Evolutionary conservation across 1,284 basidiomycete species (phyloP).

Genomic region (Phlebopus sp.): DNA sequence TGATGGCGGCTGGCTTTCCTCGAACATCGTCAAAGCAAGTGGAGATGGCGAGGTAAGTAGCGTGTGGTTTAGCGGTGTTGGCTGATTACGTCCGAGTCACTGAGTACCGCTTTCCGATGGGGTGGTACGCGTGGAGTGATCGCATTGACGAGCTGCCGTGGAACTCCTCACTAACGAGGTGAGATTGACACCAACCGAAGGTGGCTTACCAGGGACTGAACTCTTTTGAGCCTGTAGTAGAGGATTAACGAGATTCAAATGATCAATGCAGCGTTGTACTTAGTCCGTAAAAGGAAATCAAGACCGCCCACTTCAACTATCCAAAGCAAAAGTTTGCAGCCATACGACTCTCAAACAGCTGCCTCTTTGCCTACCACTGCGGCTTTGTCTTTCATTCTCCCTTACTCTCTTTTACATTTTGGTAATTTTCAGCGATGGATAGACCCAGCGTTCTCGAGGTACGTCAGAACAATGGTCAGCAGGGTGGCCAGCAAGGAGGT

Average conservation of each 20-base stretch:
- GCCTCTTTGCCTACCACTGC: conserved; percentile 1
- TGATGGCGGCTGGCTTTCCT: conserved; percentile 31
- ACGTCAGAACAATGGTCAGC: conserved; percentile 8
- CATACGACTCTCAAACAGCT: not conserved
- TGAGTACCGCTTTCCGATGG: not conserved
- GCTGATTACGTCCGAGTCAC: conserved; percentile 1
- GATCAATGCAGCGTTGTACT: not conserved
- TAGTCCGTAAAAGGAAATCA: conserved; percentile 15
- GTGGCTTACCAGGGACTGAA: no score
- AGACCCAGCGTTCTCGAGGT: not conserved
- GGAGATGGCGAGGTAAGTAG: conserved; percentile 1
- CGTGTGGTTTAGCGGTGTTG: conserved; percentile 1
- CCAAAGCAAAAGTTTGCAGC: not conserved
- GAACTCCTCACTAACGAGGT: no score
- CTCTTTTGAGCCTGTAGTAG: no score
- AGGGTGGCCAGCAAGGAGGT: conserved; percentile 3
- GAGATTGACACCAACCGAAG: no score
- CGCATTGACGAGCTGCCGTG: not conserved
- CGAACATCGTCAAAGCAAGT: conserved; percentile 20
- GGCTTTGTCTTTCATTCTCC: conserved; percentile 1
- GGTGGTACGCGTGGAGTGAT: not conserved
- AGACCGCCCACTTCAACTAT: no score
- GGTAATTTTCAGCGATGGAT: not conserved
- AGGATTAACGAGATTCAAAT: not conserved
- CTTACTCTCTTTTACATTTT: conserved; percentile 3